These are phyloP conservation scores for Gloeostereum incarnatum DNA, from an alignment of 768 basidiomycete genomes.

Conservation along the genomic window DNA sequence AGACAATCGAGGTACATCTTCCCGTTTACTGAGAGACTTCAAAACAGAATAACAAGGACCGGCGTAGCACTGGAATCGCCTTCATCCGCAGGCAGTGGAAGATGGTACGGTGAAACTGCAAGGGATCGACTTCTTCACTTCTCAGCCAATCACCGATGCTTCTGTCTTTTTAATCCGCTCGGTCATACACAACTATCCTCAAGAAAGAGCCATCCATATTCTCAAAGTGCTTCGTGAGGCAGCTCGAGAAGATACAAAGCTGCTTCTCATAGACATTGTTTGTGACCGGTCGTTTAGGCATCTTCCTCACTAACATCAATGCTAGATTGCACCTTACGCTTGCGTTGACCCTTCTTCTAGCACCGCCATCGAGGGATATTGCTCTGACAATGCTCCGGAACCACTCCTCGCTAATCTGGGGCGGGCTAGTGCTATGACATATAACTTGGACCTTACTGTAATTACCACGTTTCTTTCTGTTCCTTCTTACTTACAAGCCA, in stretches of 20 bases:
- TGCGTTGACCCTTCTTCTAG: no score
- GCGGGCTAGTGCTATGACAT: constrained; percentile 50
- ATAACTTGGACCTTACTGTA: constrained; percentile 44
- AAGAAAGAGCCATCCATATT: constrained; percentile 39
- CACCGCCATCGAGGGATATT: no score
- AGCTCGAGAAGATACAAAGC: constrained; percentile 41
- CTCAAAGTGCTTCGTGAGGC: constrained; percentile 35
- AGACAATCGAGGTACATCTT: background rate
- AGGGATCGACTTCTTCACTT: constrained; percentile 53
- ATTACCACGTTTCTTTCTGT: no score
- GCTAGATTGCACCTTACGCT: no score
- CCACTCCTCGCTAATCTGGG: constrained; percentile 70
- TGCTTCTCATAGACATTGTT: constrained; percentile 66
- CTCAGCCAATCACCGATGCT: constrained; percentile 43
- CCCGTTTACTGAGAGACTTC: background rate
- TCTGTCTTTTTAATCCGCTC: constrained; percentile 65
- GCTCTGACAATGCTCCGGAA: constrained; percentile 32
- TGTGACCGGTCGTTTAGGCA: no score
- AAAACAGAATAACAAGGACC: background rate
- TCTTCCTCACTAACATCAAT: no score
- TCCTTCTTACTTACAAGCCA: no score
- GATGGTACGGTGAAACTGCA: background rate
- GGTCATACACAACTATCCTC: constrained; percentile 75
- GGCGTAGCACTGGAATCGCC: no score
- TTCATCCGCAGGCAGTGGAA: background rate